Base-by-base conservation (phyloP, 2,329 filamentous ascomycete genomes). In the Neophaeococcomyces mojaviensis region DNA sequence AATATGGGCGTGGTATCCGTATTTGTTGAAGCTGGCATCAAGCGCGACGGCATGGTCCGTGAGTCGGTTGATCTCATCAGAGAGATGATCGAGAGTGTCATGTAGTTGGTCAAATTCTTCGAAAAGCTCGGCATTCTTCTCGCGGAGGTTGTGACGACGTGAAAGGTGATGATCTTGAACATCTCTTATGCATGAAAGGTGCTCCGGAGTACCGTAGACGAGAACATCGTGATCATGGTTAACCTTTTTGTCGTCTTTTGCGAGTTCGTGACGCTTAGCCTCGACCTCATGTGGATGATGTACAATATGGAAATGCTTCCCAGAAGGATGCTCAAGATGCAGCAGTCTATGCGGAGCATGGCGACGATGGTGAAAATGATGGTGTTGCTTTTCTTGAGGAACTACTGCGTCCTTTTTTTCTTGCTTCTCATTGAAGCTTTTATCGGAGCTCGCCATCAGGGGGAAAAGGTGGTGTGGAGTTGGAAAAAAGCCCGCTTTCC, bases 1-100 rank as follows among this genome's bases (percentile, higher is more conserved):
- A 43, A 82, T 61, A 58, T 76, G 71, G 22, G 78, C 77, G 39
- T 69, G 70, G 57, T 81, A 83, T 1, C 80, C 79, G 63, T 79
- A 83, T 56, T 77, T 78, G 45, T 70, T 71, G 58, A 82, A 82
- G 57, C 76, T 82, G 28, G 77, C 76, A 54, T 77, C 75, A 18
- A 82, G 63, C 15, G 72, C 64, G 4, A 77, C 70, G 3, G 72
- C 68, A 55, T 78, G 74, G 47, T 73, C 70, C 2, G 68, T 72
- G 42, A 81, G 62, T 50, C 70, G 66, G 47, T 77, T 71, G 5
- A 82, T 61, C 59, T 82, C 77, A 1, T 57, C 53, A 9, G 67
- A 68, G n/a, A 81, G 64, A 0, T 62, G 61, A 47, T 76, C 71
- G 9, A 82, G 64, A 51, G 81, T 73, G 7, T 61, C 57, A 35